phyloP scores from a whole-genome alignment of 306 rosid species.

The Lathyrus aphaca region DNA sequence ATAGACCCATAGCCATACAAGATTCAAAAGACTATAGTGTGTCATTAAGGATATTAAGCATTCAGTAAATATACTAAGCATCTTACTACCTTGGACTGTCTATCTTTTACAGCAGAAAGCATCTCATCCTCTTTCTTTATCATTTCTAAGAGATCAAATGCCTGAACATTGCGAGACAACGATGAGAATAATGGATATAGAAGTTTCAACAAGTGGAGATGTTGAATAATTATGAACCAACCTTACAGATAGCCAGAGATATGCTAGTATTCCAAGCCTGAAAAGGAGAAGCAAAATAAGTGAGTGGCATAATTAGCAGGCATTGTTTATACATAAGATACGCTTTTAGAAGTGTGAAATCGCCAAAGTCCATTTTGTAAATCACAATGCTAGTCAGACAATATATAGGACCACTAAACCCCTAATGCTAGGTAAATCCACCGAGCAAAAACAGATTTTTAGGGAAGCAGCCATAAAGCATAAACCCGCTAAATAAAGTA shows the following conservation, averaged over 20 bases:
- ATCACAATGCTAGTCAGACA: conserved; percentile 29
- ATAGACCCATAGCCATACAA: conserved; percentile 3
- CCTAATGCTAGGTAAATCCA: conserved; percentile 16
- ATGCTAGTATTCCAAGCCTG: conserved; percentile 92
- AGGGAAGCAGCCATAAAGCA: conserved; percentile 5
- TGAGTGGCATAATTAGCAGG: conserved; percentile 21
- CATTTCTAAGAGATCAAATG: conserved; percentile 83
- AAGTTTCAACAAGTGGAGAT: conserved; percentile 24
- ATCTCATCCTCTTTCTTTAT: conserved; percentile 89
- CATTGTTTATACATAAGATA: background rate
- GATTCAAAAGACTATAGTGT: background rate
- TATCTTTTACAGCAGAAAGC: conserved; percentile 78
- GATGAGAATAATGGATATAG: conserved; percentile 31
- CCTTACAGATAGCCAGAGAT: conserved; percentile 89
- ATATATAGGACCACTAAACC: conserved; percentile 14
- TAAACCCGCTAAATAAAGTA: conserved; percentile 25
- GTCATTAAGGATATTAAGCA: background rate
- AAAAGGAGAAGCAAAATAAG: conserved; percentile 7
- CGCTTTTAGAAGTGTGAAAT: conserved; percentile 3
- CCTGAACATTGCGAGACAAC: conserved; percentile 52
- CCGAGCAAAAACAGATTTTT: background rate
- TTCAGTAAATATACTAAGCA: conserved; percentile 20
- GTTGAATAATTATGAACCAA: conserved; percentile 45
- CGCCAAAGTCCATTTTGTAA: conserved; percentile 16
- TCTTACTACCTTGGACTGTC: conserved; percentile 67